Conservation (phyloP, 2,329 filamentous ascomycete species). For the Colletotrichum somersetense region DNA sequence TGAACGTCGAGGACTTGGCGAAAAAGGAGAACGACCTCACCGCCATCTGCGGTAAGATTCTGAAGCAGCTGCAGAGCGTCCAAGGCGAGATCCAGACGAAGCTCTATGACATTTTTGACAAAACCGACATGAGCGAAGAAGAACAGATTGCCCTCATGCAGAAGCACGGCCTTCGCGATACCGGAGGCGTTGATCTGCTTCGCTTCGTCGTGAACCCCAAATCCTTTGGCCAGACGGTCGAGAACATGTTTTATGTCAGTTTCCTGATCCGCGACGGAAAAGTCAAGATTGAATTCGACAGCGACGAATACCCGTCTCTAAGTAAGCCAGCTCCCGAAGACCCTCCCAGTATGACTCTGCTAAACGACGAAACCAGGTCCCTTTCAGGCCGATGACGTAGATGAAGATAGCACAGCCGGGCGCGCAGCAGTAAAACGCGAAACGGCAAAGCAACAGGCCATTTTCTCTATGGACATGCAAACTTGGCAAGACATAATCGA, state of each 20-base stretch:
- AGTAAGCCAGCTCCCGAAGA: conserved; percentile 66
- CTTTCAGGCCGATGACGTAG: conserved; percentile 58
- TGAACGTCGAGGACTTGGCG: conserved; percentile 80
- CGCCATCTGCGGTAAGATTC: conserved; percentile 81
- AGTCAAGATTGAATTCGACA: conserved; percentile 80
- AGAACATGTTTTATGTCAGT: conserved; percentile 97
- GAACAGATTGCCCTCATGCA: conserved; percentile 69
- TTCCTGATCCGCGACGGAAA: conserved; percentile 92
- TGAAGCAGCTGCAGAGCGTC: conserved; percentile 67
- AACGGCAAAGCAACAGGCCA: conserved; percentile 82
- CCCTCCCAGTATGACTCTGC: conserved; percentile 38
- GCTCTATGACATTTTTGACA: conserved; percentile 57
- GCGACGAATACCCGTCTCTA: conserved; percentile 80
- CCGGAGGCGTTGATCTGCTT: conserved; percentile 82
- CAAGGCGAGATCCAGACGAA: conserved; percentile 61
- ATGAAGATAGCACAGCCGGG: conserved; percentile 56
- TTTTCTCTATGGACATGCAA: conserved; percentile 87
- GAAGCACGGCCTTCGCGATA: conserved; percentile 73
- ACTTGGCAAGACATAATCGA: conserved; percentile 85
- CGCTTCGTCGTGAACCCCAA: conserved; percentile 90
- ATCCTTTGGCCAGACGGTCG: conserved; percentile 94
- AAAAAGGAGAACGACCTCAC: conserved; percentile 85
- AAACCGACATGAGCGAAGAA: conserved; percentile 58
- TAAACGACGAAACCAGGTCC: conserved; percentile 48
- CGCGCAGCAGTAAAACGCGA: conserved; percentile 64